phyloP scores from a whole-genome alignment of 306 rosid species.

The Medicago truncatula region DNA sequence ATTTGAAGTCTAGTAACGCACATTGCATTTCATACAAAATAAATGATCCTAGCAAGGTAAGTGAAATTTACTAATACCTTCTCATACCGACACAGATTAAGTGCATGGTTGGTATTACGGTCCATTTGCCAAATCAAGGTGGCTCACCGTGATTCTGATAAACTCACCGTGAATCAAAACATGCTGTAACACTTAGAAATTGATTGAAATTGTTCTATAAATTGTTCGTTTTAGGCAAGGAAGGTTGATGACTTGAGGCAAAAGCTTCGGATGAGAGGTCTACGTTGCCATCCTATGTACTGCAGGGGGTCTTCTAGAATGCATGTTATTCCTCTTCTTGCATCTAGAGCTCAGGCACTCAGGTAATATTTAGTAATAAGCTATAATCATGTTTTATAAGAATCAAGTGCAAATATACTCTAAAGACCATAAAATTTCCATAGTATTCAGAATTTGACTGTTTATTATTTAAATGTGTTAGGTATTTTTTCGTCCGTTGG shows the following conservation, averaged over 20 bases:
- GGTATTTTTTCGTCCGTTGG: slow-evolving; percentile 97
- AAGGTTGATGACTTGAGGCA: slow-evolving; percentile 49
- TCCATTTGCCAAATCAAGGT: neutral
- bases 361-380: slow-evolving; percentile 38
- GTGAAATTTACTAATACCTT: slow-evolving; percentile 8
- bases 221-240: slow-evolving; percentile 40
- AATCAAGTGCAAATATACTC: neutral
- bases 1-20: slow-evolving; percentile 43
- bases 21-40: slow-evolving; percentile 49
- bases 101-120: neutral
- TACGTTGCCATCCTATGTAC: slow-evolving; percentile 51
- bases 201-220: slow-evolving; percentile 5
- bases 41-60: slow-evolving; percentile 44
- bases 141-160: neutral
- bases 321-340: slow-evolving; percentile 52
- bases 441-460: neutral
- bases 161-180: neutral
- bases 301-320: slow-evolving; percentile 37
- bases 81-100: neutral
- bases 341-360: slow-evolving; percentile 53
- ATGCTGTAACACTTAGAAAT: neutral
- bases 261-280: slow-evolving; percentile 49
- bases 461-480: slow-evolving; percentile 32
- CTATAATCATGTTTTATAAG: neutral
- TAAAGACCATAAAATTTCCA: too few species aligned